Evolutionary conservation across 2,329 filamentous ascomycete species (phyloP), one percentile per base, ranked within the genome.

Genomic region (Scedosporium dehoogii): DNA sequence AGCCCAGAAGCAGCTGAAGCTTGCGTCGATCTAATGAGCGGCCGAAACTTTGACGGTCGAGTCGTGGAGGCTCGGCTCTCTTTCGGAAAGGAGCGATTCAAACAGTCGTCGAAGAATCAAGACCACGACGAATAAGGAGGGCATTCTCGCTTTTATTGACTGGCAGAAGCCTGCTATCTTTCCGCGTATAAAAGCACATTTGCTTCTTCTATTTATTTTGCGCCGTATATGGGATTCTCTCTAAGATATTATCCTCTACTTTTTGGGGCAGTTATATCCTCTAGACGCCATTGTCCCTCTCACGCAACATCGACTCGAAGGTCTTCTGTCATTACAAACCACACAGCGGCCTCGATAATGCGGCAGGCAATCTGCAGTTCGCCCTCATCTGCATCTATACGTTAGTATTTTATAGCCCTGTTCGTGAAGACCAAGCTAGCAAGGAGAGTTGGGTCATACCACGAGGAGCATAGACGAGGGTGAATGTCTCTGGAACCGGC

Each of bases 381-480:
- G 27, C 81, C 79, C 63, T 85, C 80, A 65, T 86, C 80, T 82
- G 61, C 1, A 23, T 57, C 10, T 16, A 42, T 56, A 18, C 18
- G 61, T 46, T 51, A 57, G 56, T 27, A 42, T 18, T 7, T 18
- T 6, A 41, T 55, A 53, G 21, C 21, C 27, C 12, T 29, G 27
- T 33, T 29, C n/a, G 25, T 7, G n/a, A 18, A 4, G 48, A 27
- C 18, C 41, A 10, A 12, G 21, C 14, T 23, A 41, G 29, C 18
- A 16, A 44, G 12, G 38, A 21, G 10, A n/a, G 27, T 14, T 23
- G 44, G 33, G 41, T 68, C 74, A 73, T 67, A 77, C 81, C 75
- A 69, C 89, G 77, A 2, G 91, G 91, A 18, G 91, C 89, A 74
- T 96, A 96, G 4, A 96, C 79, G 85, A 96, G 86, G 63, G 91